Percentiles rank a stretch among this genome's conserved stretches.
Conservation (phyloP, 257 asterid genomes). For the Forsythia suspensa region DNA sequence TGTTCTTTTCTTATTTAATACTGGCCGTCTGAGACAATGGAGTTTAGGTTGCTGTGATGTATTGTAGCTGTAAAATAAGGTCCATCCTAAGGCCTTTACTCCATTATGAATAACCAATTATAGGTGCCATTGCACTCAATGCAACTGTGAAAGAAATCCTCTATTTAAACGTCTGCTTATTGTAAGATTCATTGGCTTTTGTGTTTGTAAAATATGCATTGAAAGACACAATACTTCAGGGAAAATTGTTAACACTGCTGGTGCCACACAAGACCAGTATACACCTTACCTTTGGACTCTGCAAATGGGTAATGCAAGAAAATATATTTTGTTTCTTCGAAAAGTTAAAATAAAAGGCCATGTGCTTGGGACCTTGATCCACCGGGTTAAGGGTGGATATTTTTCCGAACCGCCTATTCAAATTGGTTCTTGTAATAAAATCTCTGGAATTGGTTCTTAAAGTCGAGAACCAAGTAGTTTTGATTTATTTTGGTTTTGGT, state of each 20-base stretch:
- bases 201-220: not conserved
- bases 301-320: too few relatives aligned
- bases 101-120: constrained; percentile 26
- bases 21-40: constrained; percentile 18
- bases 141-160: constrained; percentile 15
- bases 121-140: constrained; percentile 16
- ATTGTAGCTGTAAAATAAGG: constrained; percentile 56
- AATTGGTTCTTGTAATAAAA: too few relatives aligned
- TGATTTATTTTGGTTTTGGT: too few relatives aligned
- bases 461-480: too few relatives aligned
- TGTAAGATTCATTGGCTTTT: not conserved
- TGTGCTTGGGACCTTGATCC: too few relatives aligned
- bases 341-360: too few relatives aligned
- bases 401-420: too few relatives aligned
- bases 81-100: constrained; percentile 64
- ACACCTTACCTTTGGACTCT: not conserved
- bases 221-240: too few relatives aligned
- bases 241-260: too few relatives aligned
- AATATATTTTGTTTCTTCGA: too few relatives aligned
- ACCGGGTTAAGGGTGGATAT: too few relatives aligned
- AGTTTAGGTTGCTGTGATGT: constrained; percentile 65
- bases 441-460: too few relatives aligned
- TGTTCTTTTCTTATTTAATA: not conserved
- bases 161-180: not conserved
- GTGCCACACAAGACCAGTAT: not conserved